A percentile compares a stretch with the other conserved stretches of the same genome.
phyloP scores from a whole-genome alignment of 148 eudicot species.

The Dianthus caryophyllus region DNA sequence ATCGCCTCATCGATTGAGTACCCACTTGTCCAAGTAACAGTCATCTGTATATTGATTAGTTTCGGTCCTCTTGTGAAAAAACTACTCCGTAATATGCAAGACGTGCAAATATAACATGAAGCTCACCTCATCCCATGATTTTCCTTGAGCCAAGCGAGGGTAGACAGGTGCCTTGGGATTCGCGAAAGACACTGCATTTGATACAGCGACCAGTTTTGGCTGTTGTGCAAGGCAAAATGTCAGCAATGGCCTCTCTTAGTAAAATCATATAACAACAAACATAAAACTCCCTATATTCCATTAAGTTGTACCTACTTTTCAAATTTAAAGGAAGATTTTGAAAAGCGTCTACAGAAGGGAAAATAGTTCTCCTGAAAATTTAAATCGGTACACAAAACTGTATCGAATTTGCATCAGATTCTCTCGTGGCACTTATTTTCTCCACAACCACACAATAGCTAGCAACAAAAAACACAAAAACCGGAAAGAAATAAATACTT shows the following conservation, averaged over 20 bases:
- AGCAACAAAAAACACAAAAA: background rate
- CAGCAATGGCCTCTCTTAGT: background rate
- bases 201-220: conserved; percentile 82
- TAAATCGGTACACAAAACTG: background rate
- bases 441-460: background rate
- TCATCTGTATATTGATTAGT: conserved; percentile 24
- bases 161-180: conserved; percentile 53
- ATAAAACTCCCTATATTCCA: background rate
- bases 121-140: conserved; percentile 31
- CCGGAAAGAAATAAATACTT: background rate
- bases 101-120: background rate
- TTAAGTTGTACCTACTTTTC: too few species aligned
- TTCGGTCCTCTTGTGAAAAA: background rate
- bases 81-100: background rate
- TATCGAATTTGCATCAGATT: background rate
- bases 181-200: conserved; percentile 58
- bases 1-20: conserved; percentile 26
- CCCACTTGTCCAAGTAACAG: conserved; percentile 36
- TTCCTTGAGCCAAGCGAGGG: conserved; percentile 32
- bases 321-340: too few species aligned
- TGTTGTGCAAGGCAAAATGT: conserved; percentile 22
- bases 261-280: background rate
- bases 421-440: background rate
- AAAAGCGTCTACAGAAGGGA: too few species aligned
- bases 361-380: background rate